Conservation (phyloP, 257 asterid genomes). For the Fraxinus pennsylvanica region DNA sequence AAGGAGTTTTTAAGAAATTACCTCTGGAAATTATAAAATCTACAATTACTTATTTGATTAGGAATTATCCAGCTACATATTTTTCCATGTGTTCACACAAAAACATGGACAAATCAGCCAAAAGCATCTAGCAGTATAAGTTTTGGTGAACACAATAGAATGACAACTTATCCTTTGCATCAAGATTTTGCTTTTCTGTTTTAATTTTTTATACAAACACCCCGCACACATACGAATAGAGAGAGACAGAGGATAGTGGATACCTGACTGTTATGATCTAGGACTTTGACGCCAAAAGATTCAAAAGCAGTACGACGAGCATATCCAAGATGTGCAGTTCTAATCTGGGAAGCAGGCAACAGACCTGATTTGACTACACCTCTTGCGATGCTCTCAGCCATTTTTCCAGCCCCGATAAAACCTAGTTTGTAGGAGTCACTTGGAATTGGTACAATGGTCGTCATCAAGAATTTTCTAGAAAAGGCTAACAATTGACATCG, state of each 20-base stretch:
- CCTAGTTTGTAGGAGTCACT: conserved; percentile 74
- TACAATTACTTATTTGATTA: background rate
- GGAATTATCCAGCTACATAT: background rate
- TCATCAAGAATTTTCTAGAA: conserved; percentile 36
- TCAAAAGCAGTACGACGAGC: conserved; percentile 74
- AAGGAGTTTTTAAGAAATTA: background rate
- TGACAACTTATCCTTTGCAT: background rate
- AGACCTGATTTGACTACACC: conserved; percentile 75
- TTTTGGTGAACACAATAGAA: background rate
- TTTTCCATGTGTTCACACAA: background rate
- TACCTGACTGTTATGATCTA: conserved; percentile 68
- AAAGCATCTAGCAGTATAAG: background rate
- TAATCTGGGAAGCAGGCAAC: conserved; percentile 73
- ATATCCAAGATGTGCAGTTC: conserved; percentile 67
- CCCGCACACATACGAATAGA: background rate
- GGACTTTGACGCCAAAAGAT: conserved; percentile 73
- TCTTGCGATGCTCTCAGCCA: conserved; percentile 96
- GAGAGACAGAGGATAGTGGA: background rate
- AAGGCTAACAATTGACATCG: background rate
- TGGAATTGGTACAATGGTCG: conserved; percentile 47
- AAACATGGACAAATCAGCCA: background rate
- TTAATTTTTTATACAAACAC: background rate
- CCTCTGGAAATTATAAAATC: background rate
- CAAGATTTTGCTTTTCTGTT: background rate
- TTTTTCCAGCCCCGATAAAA: conserved; percentile 77